Conservation (phyloP, 768 basidiomycete genomes). For the Hortiboletus flavorubellus region DNA sequence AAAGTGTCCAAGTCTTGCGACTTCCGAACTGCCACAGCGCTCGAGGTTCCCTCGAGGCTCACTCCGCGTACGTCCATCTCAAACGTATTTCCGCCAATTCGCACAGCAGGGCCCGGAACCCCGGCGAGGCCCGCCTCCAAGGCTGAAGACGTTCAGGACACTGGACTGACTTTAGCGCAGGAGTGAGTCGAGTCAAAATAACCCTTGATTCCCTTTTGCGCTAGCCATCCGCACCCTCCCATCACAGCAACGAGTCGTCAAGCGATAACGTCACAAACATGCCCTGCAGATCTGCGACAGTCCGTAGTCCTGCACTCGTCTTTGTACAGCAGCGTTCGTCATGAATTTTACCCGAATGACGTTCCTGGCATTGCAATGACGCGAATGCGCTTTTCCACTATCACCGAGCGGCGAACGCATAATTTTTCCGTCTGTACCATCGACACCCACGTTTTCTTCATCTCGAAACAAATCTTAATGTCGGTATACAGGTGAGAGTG, state of each 20-base stretch:
- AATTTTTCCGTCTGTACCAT: conserved; percentile 9
- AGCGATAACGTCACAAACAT: conserved; percentile 2
- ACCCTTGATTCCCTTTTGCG: no score
- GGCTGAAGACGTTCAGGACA: background rate
- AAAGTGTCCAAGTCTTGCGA: background rate
- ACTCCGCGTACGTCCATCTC: background rate
- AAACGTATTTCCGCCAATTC: background rate
- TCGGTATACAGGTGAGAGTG: conserved; percentile 16
- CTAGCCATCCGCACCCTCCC: no score
- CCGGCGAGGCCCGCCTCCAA: conserved; percentile 3
- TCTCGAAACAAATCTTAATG: conserved; percentile 16
- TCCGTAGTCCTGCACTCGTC: background rate
- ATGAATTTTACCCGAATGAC: conserved; percentile 4
- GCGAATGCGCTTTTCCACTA: conserved; percentile 5
- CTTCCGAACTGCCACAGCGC: conserved; percentile 22
- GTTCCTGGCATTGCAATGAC: conserved; percentile 24
- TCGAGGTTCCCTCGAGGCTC: conserved; percentile 29
- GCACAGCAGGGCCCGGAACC: background rate
- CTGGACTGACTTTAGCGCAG: background rate
- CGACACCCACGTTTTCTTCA: conserved; percentile 27
- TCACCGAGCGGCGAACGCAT: conserved; percentile 15
- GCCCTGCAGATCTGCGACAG: background rate
- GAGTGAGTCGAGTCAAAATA: no score
- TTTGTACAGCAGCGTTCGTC: conserved; percentile 12
- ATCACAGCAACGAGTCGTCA: background rate